phyloP scores from a whole-genome alignment of 1,139 yeast genomes.

The Candida sojae region DNA sequence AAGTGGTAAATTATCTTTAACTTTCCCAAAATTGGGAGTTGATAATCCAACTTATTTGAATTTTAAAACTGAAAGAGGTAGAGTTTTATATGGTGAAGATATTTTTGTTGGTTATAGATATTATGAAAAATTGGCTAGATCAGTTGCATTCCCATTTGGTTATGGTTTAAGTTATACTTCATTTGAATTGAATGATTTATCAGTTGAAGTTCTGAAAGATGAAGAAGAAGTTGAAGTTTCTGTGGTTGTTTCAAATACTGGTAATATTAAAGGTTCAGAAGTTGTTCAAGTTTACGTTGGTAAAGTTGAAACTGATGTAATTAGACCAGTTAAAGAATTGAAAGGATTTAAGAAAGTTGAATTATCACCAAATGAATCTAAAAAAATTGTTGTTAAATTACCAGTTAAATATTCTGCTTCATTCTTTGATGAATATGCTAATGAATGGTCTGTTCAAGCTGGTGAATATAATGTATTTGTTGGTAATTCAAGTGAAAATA shows the following conservation, averaged over 20 bases:
- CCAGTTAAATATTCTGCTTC: slow-evolving; percentile 51
- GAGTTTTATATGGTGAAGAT: slow-evolving; percentile 56
- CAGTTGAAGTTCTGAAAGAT: slow-evolving; percentile 16
- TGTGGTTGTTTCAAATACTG: slow-evolving; percentile 43
- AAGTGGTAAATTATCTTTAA: slow-evolving; percentile 31
- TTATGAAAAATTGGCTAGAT: slow-evolving; percentile 51
- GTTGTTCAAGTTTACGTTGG: slow-evolving; percentile 47
- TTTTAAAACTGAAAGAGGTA: slow-evolving; percentile 42
- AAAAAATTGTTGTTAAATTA: slow-evolving; percentile 33
- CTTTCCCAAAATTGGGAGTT: slow-evolving; percentile 46
- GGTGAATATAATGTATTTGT: slow-evolving; percentile 49
- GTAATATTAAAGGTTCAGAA: slow-evolving; percentile 42
- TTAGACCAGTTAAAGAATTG: slow-evolving; percentile 57
- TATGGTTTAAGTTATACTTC: slow-evolving; percentile 59
- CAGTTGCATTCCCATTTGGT: slow-evolving; percentile 61
- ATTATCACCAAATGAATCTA: slow-evolving; percentile 38
- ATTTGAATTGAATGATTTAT: slow-evolving; percentile 28
- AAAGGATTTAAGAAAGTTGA: slow-evolving; percentile 53
- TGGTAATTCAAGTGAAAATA: slow-evolving; percentile 36
- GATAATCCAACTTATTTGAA: slow-evolving; percentile 49
- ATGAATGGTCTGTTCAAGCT: slow-evolving; percentile 40
- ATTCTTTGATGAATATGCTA: slow-evolving; percentile 50
- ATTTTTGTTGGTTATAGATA: slow-evolving; percentile 62
- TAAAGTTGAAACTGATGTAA: slow-evolving; percentile 38
- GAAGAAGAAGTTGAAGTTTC: slow-evolving; percentile 17